phyloP scores from a whole-genome alignment of 306 rosid species.

The Corylus heterophylla region DNA sequence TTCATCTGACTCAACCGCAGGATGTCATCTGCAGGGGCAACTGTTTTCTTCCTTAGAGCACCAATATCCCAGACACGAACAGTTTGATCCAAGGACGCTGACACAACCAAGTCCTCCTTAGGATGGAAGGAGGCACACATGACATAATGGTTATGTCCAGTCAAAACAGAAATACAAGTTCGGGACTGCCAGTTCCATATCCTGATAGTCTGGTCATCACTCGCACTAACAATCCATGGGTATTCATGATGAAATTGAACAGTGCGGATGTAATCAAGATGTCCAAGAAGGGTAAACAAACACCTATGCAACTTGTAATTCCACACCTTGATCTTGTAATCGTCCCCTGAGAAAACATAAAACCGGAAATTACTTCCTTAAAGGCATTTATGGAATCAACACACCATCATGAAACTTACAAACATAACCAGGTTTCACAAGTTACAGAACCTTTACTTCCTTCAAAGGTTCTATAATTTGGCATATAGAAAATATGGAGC shows the following conservation, averaged over 20 bases:
- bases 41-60: slow-evolving; percentile 85
- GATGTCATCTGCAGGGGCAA: slow-evolving; percentile 89
- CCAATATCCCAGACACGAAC: slow-evolving; percentile 99
- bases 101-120: slow-evolving; percentile 89
- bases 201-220: slow-evolving; percentile 97
- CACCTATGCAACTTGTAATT: slow-evolving; percentile 96
- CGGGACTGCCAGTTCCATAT: slow-evolving; percentile 99
- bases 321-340: slow-evolving; percentile 98
- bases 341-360: slow-evolving; percentile 71
- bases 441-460: too few relatives aligned
- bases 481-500: background rate
- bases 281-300: slow-evolving; percentile 92
- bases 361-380: background rate
- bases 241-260: slow-evolving; percentile 94
- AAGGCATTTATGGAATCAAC: background rate
- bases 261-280: slow-evolving; percentile 94
- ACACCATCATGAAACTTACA: background rate
- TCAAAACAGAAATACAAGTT: slow-evolving; percentile 86
- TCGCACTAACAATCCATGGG: slow-evolving; percentile 98
- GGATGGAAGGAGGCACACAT: slow-evolving; percentile 98
- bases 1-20: slow-evolving; percentile 93
- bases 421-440: background rate
- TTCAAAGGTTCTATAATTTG: background rate
- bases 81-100: slow-evolving; percentile 96
- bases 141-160: slow-evolving; percentile 97